Evolutionary conservation across 495 filamentous ascomycete species (phyloP).

Genomic region (Sporormia fimetaria): DNA sequence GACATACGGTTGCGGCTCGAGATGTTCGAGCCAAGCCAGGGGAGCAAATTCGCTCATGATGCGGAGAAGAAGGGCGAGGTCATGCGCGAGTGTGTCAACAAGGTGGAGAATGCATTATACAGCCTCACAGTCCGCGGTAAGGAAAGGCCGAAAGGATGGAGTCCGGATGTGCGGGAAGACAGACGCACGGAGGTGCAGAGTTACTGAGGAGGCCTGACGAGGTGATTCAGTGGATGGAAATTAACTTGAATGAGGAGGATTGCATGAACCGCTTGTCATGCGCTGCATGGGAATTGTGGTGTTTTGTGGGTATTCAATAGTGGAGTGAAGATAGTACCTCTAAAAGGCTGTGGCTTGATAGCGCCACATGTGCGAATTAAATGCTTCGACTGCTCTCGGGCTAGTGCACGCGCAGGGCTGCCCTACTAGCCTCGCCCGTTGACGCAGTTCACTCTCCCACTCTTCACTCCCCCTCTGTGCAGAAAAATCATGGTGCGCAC

Average conservation of each 20-base stretch:
- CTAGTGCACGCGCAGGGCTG: background rate
- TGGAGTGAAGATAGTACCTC: too few species aligned
- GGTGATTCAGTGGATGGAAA: too few species aligned
- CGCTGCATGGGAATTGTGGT: too few species aligned
- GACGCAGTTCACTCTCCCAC: background rate
- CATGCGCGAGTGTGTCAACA: constrained; percentile 79
- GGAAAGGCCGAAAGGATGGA: constrained; percentile 86
- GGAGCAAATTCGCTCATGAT: constrained; percentile 44
- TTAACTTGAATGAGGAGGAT: too few species aligned
- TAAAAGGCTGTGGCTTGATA: too few species aligned
- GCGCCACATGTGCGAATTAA: too few species aligned
- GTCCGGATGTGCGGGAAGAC: constrained; percentile 58
- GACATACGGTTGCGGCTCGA: constrained; percentile 63
- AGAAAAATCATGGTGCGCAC: background rate
- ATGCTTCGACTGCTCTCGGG: too few species aligned
- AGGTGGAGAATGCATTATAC: constrained; percentile 86
- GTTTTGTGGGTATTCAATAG: too few species aligned
- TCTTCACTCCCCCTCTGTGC: too few species aligned
- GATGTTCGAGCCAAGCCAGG: constrained; percentile 43
- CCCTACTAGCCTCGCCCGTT: background rate
- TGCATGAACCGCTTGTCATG: too few species aligned
- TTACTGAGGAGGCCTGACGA: constrained; percentile 11
- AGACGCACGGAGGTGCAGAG: constrained; percentile 16
- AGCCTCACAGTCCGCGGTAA: constrained; percentile 73
- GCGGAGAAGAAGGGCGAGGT: constrained; percentile 72